Evolutionary conservation across 139 green algal species (phyloP).

Genomic region (Edaphochlamys debaryana): DNA sequence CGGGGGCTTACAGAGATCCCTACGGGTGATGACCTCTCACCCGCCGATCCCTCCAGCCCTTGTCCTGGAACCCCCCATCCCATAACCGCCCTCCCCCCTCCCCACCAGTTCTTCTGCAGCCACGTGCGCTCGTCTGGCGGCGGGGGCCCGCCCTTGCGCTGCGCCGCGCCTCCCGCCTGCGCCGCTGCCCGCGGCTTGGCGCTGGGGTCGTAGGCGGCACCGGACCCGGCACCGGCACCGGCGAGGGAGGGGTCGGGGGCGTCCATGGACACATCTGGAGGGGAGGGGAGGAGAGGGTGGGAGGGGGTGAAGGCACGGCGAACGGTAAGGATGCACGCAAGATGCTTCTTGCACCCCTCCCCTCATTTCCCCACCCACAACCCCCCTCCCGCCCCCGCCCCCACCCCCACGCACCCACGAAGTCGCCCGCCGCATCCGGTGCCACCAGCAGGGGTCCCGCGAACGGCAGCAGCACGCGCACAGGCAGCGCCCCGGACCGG

Average conservation of each 20-base stretch:
- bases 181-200: conserved; percentile 17
- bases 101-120: conserved; percentile 39
- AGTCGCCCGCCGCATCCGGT: conserved; percentile 5
- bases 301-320: too few relatives aligned
- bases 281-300: too few relatives aligned
- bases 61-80: neutral
- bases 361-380: neutral
- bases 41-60: too few relatives aligned
- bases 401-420: neutral
- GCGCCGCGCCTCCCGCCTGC: neutral
- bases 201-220: conserved; percentile 16
- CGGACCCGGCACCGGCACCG: neutral
- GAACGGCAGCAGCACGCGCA: conserved; percentile 4
- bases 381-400: neutral
- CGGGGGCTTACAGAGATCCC: too few relatives aligned
- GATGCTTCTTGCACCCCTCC: too few relatives aligned
- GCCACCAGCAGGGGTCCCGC: neutral
- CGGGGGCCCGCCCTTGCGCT: neutral
- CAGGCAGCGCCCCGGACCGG: neutral
- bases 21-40: too few relatives aligned
- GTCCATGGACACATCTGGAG: too few relatives aligned
- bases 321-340: too few relatives aligned
- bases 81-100: neutral
- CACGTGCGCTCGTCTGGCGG: conserved; percentile 28
- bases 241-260: neutral